Base-by-base conservation (phyloP, 176 grass and related monocot genomes). In the Eremochloa ophiuroides region DNA sequence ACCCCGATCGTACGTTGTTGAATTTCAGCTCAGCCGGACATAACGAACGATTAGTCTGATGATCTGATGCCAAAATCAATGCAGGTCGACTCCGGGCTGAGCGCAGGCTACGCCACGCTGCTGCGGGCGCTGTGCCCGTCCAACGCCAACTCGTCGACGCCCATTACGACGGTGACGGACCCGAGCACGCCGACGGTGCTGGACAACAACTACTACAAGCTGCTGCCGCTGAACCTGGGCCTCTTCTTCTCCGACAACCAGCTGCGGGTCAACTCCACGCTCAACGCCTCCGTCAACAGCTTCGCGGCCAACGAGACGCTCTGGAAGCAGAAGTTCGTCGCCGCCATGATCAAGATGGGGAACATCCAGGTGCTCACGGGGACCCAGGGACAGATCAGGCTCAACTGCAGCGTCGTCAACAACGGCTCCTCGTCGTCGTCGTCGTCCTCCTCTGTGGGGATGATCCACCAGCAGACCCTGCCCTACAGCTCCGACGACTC, bases 131-230 rank as follows among this genome's bases (percentile, higher is more conserved):
- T 79, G 44, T 88, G 86, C 86, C 86, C 86, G 60, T 78, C 91
- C 20, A 90, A 69, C 63, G 82, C 43, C 25, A 83, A 66, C 82
- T 1, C 29, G 40, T 81, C 85, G 34, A 84, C 90, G 39, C 41
- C 74, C 0, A 77, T 31, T 0, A 79, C 86, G 38, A 84, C 81
- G 66, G 66, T 37, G 55, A 1, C 74, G 8, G 86, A 87, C 63
- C 39, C 17, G 40, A 87, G 50, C 78, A 87, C 85, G 60, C 86
- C 86, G 37, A 22, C 81, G 46, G 69, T 79, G 62, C 61, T 88
- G 59, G 86, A 88, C 86, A 88, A 84, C 86, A 88, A 83, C 74
- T 88, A 84, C 75, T 88, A 88, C 80, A 88, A 78, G 74, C 67
- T 83, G 80, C 80, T 88, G 58, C 75, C 56, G 59, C 67, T 88